Evolutionary conservation across 805 yeast species (phyloP).

Genomic region (Candida jianshihensis): DNA sequence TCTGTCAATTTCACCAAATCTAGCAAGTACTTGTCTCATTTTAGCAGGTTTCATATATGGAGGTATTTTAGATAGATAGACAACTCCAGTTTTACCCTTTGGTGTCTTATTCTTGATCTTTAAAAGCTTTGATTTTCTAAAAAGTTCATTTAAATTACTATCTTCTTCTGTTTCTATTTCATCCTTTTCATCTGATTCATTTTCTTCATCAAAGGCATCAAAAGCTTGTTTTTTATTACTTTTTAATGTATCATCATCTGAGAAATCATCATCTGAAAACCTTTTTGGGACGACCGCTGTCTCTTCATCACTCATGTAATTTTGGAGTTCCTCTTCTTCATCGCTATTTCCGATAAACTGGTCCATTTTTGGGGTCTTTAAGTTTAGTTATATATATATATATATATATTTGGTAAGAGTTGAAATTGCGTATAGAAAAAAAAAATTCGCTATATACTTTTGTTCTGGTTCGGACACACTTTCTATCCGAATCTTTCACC

Average conservation of each 20-base stretch:
- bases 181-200: slow-evolving; percentile 14
- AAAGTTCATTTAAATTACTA: slow-evolving; percentile 30
- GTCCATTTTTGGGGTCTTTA: slow-evolving; percentile 20
- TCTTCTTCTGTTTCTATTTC: slow-evolving; percentile 20
- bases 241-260: not conserved
- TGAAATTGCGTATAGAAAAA: too few species aligned
- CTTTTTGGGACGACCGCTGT: slow-evolving; percentile 10
- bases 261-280: not conserved
- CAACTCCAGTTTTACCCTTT: slow-evolving; percentile 74
- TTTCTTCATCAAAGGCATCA: slow-evolving; percentile 16
- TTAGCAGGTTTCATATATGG: slow-evolving; percentile 97
- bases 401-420: too few species aligned
- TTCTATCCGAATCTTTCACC: too few species aligned
- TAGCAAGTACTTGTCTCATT: slow-evolving; percentile 67
- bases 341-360: slow-evolving; percentile 12
- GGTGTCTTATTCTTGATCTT: slow-evolving; percentile 51
- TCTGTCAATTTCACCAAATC: slow-evolving; percentile 87
- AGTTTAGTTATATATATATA: too few species aligned
- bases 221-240: not conserved
- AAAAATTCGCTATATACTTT: too few species aligned
- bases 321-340: slow-evolving; percentile 12
- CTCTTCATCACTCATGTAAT: slow-evolving; percentile 11
- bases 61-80: slow-evolving; percentile 86
- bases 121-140: slow-evolving; percentile 50
- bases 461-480: too few species aligned